phyloP scores from a whole-genome alignment of 139 green algal species.

The Auxenochlorella pyrenoidosa region DNA sequence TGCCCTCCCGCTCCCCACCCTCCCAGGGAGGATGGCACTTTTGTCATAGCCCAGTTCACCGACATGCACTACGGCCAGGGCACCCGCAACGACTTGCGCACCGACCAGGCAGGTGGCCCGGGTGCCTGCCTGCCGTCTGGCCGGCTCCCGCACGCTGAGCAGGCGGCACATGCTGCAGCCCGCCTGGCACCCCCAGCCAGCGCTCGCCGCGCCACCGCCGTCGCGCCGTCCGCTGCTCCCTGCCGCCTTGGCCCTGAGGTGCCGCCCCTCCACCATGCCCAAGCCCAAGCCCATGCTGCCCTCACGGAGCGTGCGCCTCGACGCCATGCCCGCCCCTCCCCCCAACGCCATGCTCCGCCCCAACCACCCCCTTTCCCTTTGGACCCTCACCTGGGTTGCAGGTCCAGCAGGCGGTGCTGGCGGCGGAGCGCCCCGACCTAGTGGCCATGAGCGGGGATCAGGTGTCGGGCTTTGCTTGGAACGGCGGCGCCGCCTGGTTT shows the following conservation, averaged over 20 bases:
- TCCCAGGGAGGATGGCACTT: slow-evolving; percentile 13
- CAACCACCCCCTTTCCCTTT: neutral
- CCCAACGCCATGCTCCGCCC: neutral
- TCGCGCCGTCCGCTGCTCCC: neutral
- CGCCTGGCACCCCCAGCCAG: neutral
- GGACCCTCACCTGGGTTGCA: neutral
- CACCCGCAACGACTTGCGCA: slow-evolving; percentile 2
- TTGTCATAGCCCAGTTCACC: slow-evolving; percentile 38
- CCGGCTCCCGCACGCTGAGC: neutral
- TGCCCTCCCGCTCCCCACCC: neutral
- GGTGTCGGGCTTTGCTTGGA: slow-evolving; percentile 34
- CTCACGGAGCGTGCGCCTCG: too few relatives aligned
- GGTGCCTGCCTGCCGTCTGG: too few relatives aligned
- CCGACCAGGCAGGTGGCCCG: neutral
- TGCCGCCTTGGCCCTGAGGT: too few relatives aligned
- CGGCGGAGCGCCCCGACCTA: slow-evolving; percentile 30
- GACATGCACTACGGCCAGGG: slow-evolving; percentile 42
- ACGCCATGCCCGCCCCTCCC: neutral
- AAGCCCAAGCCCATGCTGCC: too few relatives aligned
- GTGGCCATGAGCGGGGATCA: slow-evolving; percentile 39
- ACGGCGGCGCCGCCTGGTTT: slow-evolving; percentile 25
- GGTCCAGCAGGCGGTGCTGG: slow-evolving; percentile 27
- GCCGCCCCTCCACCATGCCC: too few relatives aligned
- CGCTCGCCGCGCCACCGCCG: neutral
- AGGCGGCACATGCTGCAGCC: neutral